phyloP scores from a whole-genome alignment of 331 rosid species.

The Cydonia oblonga region DNA sequence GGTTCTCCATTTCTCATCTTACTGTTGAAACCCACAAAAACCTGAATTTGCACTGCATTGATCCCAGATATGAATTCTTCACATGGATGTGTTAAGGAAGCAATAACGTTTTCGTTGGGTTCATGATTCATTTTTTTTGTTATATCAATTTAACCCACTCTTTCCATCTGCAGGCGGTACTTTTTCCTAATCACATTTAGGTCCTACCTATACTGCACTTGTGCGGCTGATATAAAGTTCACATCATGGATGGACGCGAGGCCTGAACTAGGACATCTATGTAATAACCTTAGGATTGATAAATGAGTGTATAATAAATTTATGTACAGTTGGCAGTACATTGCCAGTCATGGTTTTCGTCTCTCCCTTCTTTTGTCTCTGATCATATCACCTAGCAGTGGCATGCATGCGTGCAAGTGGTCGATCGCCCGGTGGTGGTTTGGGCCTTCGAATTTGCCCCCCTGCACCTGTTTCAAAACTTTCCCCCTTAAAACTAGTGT shows the following conservation, averaged over 20 bases:
- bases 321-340: conserved; percentile 8
- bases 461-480: too few species aligned
- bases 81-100: background rate
- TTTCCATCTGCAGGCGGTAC: conserved; percentile 55
- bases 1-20: background rate
- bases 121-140: background rate
- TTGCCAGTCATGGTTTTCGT: background rate
- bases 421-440: too few species aligned
- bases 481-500: too few species aligned
- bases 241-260: conserved; percentile 67
- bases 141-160: background rate
- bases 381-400: too few species aligned
- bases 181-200: conserved; percentile 65
- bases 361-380: background rate
- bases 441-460: too few species aligned
- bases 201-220: conserved; percentile 60
- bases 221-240: conserved; percentile 29
- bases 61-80: background rate
- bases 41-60: background rate
- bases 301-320: conserved; percentile 20
- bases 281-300: conserved; percentile 66
- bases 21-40: background rate
- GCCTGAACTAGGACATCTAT: conserved; percentile 82
- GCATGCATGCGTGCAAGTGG: too few species aligned
- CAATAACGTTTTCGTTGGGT: background rate